phyloP scores from a whole-genome alignment of 805 yeast species.

The Millerozyma acaciae region DNA sequence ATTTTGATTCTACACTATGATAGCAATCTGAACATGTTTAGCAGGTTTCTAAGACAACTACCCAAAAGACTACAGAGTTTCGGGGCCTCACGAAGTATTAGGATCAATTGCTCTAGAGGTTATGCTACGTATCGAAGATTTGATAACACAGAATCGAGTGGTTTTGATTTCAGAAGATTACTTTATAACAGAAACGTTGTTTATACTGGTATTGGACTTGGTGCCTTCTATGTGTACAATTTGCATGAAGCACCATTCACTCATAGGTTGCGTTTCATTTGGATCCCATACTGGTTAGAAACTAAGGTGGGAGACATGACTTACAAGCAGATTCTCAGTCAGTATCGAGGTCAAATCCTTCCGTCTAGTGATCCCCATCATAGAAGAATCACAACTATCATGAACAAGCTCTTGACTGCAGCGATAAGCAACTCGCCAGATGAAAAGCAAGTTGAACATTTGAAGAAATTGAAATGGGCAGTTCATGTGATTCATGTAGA shows the following conservation, averaged over 20 bases:
- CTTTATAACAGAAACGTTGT: constrained; percentile 27
- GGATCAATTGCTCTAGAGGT: too few relatives aligned
- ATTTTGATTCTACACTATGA: too few relatives aligned
- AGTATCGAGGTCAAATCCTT: constrained; percentile 51
- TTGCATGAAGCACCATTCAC: constrained; percentile 82
- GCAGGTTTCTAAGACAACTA: too few relatives aligned
- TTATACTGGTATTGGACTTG: constrained; percentile 25
- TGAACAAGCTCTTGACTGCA: constrained; percentile 59
- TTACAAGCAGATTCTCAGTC: constrained; percentile 55
- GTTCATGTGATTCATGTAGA: constrained; percentile 66
- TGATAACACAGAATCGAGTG: constrained; percentile 16
- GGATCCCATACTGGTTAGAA: constrained; percentile 68
- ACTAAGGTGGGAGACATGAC: constrained; percentile 56
- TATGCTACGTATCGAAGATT: constrained; percentile 41
- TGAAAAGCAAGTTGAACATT: constrained; percentile 31
- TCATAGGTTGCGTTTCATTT: constrained; percentile 64
- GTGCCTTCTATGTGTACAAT: constrained; percentile 31
- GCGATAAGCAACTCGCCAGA: constrained; percentile 40
- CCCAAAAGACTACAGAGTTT: too few relatives aligned
- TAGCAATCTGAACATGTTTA: too few relatives aligned
- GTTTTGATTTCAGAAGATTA: constrained; percentile 10
- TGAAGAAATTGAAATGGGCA: constrained; percentile 59
- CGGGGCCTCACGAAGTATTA: too few relatives aligned
- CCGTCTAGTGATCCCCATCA: constrained; percentile 64
- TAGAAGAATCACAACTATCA: constrained; percentile 52